Base-by-base conservation (phyloP, 345 rosid genomes). In the Linum usitatissimum region DNA sequence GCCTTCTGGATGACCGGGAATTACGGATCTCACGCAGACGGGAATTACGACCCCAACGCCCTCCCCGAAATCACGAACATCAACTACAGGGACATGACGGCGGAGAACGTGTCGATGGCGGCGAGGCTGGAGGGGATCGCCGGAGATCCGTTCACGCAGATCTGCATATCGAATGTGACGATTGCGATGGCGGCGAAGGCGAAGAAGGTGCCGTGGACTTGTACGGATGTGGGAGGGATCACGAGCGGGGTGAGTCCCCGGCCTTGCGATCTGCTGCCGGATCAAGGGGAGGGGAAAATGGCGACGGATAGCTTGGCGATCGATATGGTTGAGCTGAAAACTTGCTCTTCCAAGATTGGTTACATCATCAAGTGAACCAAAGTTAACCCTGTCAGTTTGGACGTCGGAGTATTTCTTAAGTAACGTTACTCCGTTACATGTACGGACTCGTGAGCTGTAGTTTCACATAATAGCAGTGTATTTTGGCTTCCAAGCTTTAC, bases 1-100 rank as follows among this genome's bases (percentile, higher is more conserved):
- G 91, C 67, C 15, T 87, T 87, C 59, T 76, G 81, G 91, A 87
- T 85, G 85, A 83, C 82, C 0, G 95, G 95, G 3, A 84, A 85
- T 67, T 85, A 87, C 10, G 87, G 87, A 23, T 79, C 83, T 1
- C 95, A 87, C 18, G 74, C 87, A 9, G 95, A 85, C 63, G 75
- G 51, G 14, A 75, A 79, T 65, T 87, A 79, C 40, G 87, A 87
- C 69, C 89, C 87, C 0, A 79, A 87, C 6, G 95, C 95, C n/a
- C n/a, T 84, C 61, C 95, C 95, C 0, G 73, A 57, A 13, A 75
- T 87, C 59, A 68, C 67, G 3, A 82, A 83, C 49, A 85, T 87
- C 54, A 85, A 85, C 40, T 87, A 83, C 58, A 76, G 86, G 59
- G 86, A 87, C 36, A 66, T 87, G 60, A 82, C 76, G 30, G 91